Base-by-base conservation (phyloP, 208 protist genomes). In the Tritrichomonas foetus region DNA sequence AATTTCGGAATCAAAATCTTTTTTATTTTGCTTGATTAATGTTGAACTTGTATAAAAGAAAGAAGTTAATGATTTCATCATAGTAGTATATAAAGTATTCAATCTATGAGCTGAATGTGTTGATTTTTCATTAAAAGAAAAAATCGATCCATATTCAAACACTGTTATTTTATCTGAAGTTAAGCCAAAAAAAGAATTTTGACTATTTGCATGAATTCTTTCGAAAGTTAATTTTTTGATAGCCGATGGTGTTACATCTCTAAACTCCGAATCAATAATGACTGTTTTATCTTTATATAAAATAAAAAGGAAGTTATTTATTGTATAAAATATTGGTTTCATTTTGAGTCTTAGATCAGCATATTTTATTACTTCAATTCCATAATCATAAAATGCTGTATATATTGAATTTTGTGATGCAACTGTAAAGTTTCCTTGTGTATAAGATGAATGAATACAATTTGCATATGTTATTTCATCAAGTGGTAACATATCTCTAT, bases 341-440 rank as follows among this genome's bases (percentile, higher is more conserved):
- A 39, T 36, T 27, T 39, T 16, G 39, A 39, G 57, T 39, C n/a
- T 57, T 14, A 89, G 14, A 39, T 25, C 47, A 1, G 78, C 13
- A 39, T 33, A 25, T 57, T 57, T 57, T 33, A 57, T 47, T 33
- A 89, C 44, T 53, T 89, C 78, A 39, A 89, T 89, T 33, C 78
- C 78, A 89, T 89, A 89, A 36, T 89, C 47, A 57, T 57, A 61
- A 57, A 61, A 89, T 27, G 47, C n/a, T n/a, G 78, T 57, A 89
- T 89, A 47, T 57, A 89, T 49, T 33, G 78, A 89, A 89, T 33
- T 14, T 39, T 20, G 14, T n/a, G 41, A 55, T 33, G 47, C 78
- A 89, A 89, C 44, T 11, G 41, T 89, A 30, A 89, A 89, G 30
- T 89, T 89, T 39, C 78, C 78, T 33, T 57, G 53, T 27, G 41